Conservation (phyloP, 257 asterid species). For the Jacaranda copaia region DNA sequence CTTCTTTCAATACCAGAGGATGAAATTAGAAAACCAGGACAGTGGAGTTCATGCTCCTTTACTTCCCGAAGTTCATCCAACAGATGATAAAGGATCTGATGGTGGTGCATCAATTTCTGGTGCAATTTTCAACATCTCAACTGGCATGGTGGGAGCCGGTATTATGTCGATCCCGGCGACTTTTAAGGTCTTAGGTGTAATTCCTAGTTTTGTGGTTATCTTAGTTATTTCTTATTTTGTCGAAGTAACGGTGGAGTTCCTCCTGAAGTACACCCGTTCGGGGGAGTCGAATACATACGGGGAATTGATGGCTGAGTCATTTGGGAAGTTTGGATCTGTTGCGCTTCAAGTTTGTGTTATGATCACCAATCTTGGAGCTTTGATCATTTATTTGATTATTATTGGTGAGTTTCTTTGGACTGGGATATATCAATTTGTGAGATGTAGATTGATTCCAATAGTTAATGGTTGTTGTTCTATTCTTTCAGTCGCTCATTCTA, state of each 20-base stretch:
- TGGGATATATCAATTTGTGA: neutral
- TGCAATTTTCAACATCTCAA: constrained; percentile 85
- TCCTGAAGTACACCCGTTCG: constrained; percentile 70
- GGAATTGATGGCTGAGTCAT: constrained; percentile 90
- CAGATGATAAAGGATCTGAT: constrained; percentile 27
- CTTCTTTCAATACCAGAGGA: constrained; percentile 14
- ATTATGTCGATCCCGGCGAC: constrained; percentile 97
- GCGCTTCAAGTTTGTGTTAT: constrained; percentile 88
- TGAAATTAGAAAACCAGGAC: constrained; percentile 48
- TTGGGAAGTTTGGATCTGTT: constrained; percentile 82
- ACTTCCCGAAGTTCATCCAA: constrained; percentile 48
- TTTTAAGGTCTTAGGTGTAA: constrained; percentile 83
- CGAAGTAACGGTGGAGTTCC: constrained; percentile 92
- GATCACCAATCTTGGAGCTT: constrained; percentile 90
- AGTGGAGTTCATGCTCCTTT: constrained; percentile 59
- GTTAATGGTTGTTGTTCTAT: neutral
- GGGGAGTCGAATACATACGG: constrained; percentile 79
- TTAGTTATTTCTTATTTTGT: constrained; percentile 76
- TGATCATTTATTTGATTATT: constrained; percentile 89
- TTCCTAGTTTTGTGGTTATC: constrained; percentile 79
- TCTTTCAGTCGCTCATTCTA: neutral
- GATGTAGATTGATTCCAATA: neutral
- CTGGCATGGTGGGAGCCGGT: constrained; percentile 97
- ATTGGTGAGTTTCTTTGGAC: constrained; percentile 61
- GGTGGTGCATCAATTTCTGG: constrained; percentile 79